Evolutionary conservation across 2,329 filamentous ascomycete genomes (phyloP).

Genomic region (Colletotrichum siamense): DNA sequence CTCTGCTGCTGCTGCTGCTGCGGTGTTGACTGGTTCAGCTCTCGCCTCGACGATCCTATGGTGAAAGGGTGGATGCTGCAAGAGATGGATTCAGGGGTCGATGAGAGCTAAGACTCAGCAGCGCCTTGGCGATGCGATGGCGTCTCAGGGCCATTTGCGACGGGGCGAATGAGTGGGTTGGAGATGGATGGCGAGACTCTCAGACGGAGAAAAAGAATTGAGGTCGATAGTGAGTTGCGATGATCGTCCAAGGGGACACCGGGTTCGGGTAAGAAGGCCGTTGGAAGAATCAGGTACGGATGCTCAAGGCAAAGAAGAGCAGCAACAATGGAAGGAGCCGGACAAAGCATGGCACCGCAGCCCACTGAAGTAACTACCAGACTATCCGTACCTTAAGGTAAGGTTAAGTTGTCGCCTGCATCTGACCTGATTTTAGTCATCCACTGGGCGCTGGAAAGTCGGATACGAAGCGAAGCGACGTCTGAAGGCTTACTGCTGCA

Average conservation of each 20-base stretch:
- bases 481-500: background rate
- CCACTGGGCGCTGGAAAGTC: background rate
- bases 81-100: conserved; percentile 4
- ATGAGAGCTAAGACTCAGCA: conserved; percentile 14
- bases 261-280: background rate
- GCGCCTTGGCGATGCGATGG: conserved; percentile 19
- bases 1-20: background rate
- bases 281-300: background rate
- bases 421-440: background rate
- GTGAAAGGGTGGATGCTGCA: background rate
- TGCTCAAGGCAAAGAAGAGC: background rate
- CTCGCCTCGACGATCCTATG: background rate
- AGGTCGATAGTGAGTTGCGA: background rate
- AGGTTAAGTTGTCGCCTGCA: background rate
- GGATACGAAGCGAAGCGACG: background rate
- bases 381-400: background rate
- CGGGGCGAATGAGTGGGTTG: background rate
- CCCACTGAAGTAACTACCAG: background rate
- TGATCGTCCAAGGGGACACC: background rate
- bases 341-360: background rate
- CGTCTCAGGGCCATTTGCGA: background rate
- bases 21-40: background rate
- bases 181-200: background rate
- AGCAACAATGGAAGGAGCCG: background rate
- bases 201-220: background rate